Evolutionary conservation across 2,329 filamentous ascomycete genomes (phyloP), one percentile per base, ranked within the genome.

Genomic region (Neocatenulostroma microsporum): DNA sequence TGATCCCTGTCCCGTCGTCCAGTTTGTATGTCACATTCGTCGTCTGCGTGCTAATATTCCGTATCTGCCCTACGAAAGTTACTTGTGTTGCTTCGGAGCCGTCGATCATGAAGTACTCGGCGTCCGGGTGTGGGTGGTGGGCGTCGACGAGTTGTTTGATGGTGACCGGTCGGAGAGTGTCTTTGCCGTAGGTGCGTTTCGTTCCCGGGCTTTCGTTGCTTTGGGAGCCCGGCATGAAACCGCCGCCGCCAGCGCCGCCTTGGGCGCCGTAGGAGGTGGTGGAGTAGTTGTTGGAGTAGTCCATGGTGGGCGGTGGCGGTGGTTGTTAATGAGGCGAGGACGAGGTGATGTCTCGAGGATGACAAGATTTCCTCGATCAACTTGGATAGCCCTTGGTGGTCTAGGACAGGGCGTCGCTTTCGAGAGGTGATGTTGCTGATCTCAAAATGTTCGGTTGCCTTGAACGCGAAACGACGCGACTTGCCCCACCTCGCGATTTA

Each of bases 81-180:
- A 93, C 69, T 44, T 76, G 71, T 27, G 79, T 80, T 43, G 88
- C 69, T 46, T 82, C 74, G 30, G 71, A 64, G 47, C 78, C 81
- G 64, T 96, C 91, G 54, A 96, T 83, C 46, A 79, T 78, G 72
- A 93, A 91, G 46, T 56, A 49, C 23, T 86, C 80, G 38, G 79
- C 78, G 41, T 80, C 76, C 2, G 79, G 77, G 58, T 83, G 81
- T 25, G 80, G 75, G 63, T 86, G 81, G 46, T 82, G 73, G 46
- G 86, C 84, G 46, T 93, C 85, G 56, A 88, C 69, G 40, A 95
- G 75, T 65, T 98, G 91, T 63, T 95, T 95, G 65, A 96, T 85
- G 9, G 91, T 98, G 30, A 95, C 84, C 1, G 91, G 88, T 29
- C 91, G 83, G 35, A 98, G 74, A 14, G 86, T 88, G 54, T 95